Evolutionary conservation across 805 yeast genomes (phyloP), one percentile per base, ranked within the genome.

Genomic region (Pichia nanzhaoensis): DNA sequence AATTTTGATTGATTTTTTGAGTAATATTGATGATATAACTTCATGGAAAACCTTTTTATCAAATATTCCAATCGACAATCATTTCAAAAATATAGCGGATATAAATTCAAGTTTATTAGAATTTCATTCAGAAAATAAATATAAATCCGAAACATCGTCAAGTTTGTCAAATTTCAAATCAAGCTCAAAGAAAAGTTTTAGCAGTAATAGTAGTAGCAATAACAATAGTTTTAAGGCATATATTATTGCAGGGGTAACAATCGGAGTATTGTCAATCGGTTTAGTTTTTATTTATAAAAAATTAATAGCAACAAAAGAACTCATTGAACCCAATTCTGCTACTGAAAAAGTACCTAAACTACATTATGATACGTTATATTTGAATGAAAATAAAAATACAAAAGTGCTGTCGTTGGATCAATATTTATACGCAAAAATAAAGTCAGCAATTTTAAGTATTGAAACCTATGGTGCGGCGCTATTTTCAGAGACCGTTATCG

Each of bases 241-340:
- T 24, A 39, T 61, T 20, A 28, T 56, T 17, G 31, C 57, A 10
- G 63, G 66, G 2, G 49, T 60, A 5, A 50, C 66, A 2, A 52
- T 61, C 20, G 64, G 67, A 3, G 47, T 58, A 40, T 48, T 60
- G 16, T 55, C 66, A 22, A 34, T 63, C n/a, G 58, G 65, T 7
- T 16, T 60, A 12, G 48, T 58, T n/a, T 36, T 58, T 20, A 44
- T 61, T 13, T 61, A 59, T 58, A 55, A 48, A 39, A 61, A 58
- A 38, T 37, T 49, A 24, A 17, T 10, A 7, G 10, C 37, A 8
- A 16, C 39, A 16, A 37, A 16, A 10, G 41, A 38, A 14, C 21
- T 39, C 4, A 18, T 39, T 17, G 14, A 34, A 17, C 28, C 6
- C 6, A 21, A n/a, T 3, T 8, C n/a, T 17, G n/a, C 18, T 16